Evolutionary conservation across 305 asterid species (phyloP).

Genomic region (Andrographis paniculata): DNA sequence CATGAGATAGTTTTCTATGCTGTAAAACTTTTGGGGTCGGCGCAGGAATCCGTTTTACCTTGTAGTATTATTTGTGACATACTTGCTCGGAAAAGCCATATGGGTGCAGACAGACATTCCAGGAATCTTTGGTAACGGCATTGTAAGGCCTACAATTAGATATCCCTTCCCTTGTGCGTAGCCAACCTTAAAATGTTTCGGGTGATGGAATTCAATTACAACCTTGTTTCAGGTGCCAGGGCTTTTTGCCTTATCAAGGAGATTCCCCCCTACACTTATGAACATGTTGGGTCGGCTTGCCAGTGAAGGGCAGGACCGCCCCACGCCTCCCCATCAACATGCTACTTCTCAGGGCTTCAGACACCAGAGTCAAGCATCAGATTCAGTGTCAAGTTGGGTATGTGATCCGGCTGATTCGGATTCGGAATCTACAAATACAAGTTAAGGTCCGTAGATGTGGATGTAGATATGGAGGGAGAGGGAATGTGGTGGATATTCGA

Average conservation of each 20-base stretch:
- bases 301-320: slow-evolving; percentile 15
- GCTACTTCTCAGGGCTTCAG: too few relatives aligned
- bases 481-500: too few relatives aligned
- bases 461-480: too few relatives aligned
- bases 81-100: slow-evolving; percentile 41
- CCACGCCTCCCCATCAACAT: too few relatives aligned
- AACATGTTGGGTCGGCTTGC: slow-evolving; percentile 34
- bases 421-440: too few relatives aligned
- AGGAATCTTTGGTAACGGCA: slow-evolving; percentile 36
- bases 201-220: neutral
- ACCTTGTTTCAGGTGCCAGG: slow-evolving; percentile 31
- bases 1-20: neutral
- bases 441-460: too few relatives aligned
- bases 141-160: too few relatives aligned
- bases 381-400: too few relatives aligned
- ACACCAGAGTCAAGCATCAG: too few relatives aligned
- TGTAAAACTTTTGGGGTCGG: slow-evolving; percentile 8
- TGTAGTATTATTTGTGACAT: slow-evolving; percentile 31
- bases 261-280: slow-evolving; percentile 36
- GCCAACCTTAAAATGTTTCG: too few relatives aligned
- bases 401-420: too few relatives aligned
- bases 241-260: slow-evolving; percentile 33
- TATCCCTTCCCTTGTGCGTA: too few relatives aligned
- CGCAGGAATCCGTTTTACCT: slow-evolving; percentile 64
- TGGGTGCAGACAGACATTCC: slow-evolving; percentile 56